Base-by-base conservation (phyloP, 345 rosid species). In the Heritiera littoralis region DNA sequence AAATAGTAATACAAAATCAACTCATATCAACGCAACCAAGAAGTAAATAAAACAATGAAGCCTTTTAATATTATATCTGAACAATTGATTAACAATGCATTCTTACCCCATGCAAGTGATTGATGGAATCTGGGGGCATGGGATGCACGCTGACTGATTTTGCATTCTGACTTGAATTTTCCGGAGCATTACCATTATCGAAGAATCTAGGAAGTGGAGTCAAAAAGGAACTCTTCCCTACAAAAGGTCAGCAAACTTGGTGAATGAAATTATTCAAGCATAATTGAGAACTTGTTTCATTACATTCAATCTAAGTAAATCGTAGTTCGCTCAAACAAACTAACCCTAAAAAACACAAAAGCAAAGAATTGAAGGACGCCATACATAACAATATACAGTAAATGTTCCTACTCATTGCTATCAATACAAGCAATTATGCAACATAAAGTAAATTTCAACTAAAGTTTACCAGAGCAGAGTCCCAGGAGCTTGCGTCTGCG, bases 401-500 rank as follows among this genome's bases (percentile, higher is more conserved):
- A 55, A 73, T 3, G 41, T 17, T 49, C 28, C 11, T 48, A 35
- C 43, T 46, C 72, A 30, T 6, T 66, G 49, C 32, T 38, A 55
- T 40, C 59, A 52, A 66, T 38, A 69, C 60, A 79, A 59, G 75
- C 72, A 70, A 58, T 79, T 74, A 69, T 28, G 41, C 58, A 74
- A 64, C 51, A 40, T 52, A 30, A 72, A 72, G 63, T n/a, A 61
- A 41, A 71, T 43, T 8, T 49, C 52, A 59, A 79, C 80, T 71
- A 78, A 81, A 64, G 51, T 46, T 86, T 90, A 96, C 99, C 99
- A 74, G 96, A 86, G 84, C 98, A 95, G 72, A 95, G 88, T 60
- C 98, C 98, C 86, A 93, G 77, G 72, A 93, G 94, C 84, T 87
- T 92, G 54, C 98, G 97, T 85, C 98, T 89, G 59, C 98, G 72